Evolutionary conservation across 139 green algal species (phyloP), one percentile per base, ranked within the genome.

Genomic region (Haematococcus lacustris): DNA sequence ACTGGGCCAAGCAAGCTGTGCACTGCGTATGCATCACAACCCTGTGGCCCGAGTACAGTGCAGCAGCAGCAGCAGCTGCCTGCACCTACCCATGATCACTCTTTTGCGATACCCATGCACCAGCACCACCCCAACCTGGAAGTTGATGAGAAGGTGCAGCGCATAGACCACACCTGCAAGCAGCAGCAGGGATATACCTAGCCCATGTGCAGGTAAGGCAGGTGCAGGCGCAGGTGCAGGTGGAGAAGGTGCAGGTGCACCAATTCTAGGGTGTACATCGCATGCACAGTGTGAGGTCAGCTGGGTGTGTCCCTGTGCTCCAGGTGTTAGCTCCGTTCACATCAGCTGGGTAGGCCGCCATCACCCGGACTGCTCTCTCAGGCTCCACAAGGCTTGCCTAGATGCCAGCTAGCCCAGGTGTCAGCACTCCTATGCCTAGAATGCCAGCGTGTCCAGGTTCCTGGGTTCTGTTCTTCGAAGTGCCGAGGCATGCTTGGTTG

Each of bases 101-200:
- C 26, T 30, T 32, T 66, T 66, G 13, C 30, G n/a, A 25, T 66
- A 74, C 17, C 43, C 51, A 30, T 66, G 51, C 21, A 40, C 23
- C 51, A 67, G n/a, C 4, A 67, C 38, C 2, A 39, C 25, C 35
- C 69, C 69, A 26, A 74, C 51, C 3, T 60, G 43, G 51, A 74
- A 74, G 69, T 50, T 57, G 21, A 74, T 32, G 37, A 74, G 34
- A 17, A 74, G 51, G 51, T 74, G 69, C 25, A 66, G 4, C 1
- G 51, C 21, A 35, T 74, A 74, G 25, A 66, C n/a, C 35, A 74
- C 32, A 37, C 69, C 69, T 74, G 69, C 51, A 61, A 61, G 39
- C 2, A 6, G 40, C 13, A 65, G 9, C 26, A 65, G 21, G 21
- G 13, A 57, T 21, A 28, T 57, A 13, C 47, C n/a, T n/a, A n/a